Evolutionary conservation across 2,329 filamentous ascomycete genomes (phyloP), one percentile per base, ranked within the genome.

Genomic region (Emergomyces orientalis): DNA sequence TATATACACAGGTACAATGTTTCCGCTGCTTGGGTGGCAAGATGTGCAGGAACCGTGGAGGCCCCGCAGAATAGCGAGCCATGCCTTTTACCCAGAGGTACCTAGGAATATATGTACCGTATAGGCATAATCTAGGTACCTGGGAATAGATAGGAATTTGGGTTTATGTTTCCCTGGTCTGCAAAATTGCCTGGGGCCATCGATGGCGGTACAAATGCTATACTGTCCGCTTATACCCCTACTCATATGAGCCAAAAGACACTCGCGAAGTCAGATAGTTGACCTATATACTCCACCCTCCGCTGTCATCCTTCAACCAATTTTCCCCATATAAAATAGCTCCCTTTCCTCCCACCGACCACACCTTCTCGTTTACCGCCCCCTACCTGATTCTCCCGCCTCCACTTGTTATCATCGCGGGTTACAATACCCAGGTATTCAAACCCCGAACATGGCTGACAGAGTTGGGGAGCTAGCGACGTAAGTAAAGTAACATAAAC

Each of bases 401-500:
- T 32, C 52, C 30, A 55, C 52, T 32, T 7, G 30, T 39, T 25
- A 17, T 13, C 34, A 27, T 39, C 22, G 13, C 34, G 5, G 13
- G n/a, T 14, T 25, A 25, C 9, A 41, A 39, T 9, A 19, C 4
- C 32, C 19, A 11, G 19, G 25, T 61, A 72, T 75, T 30, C 72
- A 72, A 39, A 74, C 51, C 2, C 11, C n/a, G 17, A 55, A 27
- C 3, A 61, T 61, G 59, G 34, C 59, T 22, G 59, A 61, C 5
- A 55, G 39, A 43, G 14, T 61, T 3, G 25, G 34, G 25, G 30
- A 43, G 1, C 45, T 61, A 2, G 59, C 25, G 6, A 47, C 32
- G 49, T 61, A 41, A 61, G 59, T 61, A 9, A 41, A 61, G 59
- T 61, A 9, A 6, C 13, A 45, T 14, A 32, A 58, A 45, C 37